A percentile compares a stretch with the other conserved stretches of the same genome.
Conservation (phyloP, 257 asterid genomes). For the Cordia subcordata region DNA sequence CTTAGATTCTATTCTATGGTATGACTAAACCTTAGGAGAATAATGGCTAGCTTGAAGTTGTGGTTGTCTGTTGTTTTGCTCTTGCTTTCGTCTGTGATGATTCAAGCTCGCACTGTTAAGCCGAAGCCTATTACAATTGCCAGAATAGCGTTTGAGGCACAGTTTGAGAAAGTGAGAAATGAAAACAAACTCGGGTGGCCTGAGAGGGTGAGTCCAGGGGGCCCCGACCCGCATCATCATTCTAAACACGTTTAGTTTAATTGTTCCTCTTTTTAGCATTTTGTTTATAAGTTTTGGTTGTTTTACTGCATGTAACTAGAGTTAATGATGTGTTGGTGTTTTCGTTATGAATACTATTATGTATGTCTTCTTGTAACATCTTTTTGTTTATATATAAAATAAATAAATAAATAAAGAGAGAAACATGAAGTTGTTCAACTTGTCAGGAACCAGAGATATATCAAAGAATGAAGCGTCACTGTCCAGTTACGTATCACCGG, state of each 20-base stretch:
- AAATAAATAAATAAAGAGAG: no score
- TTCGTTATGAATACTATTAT: neutral
- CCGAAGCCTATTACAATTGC: conserved; percentile 43
- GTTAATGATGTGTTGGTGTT: neutral
- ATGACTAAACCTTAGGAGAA: conserved; percentile 3
- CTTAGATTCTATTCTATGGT: neutral
- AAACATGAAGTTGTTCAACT: no score
- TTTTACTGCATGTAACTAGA: neutral
- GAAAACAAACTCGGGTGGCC: conserved; percentile 28
- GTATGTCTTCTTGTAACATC: no score
- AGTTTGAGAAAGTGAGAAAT: conserved; percentile 16
- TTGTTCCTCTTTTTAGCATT: neutral
- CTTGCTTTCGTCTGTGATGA: conserved; percentile 30
- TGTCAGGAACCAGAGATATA: no score
- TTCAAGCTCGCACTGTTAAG: conserved; percentile 39
- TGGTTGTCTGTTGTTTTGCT: conserved; percentile 34
- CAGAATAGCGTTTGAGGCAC: conserved; percentile 24
- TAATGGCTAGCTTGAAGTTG: conserved; percentile 37
- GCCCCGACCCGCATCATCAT: conserved; percentile 85
- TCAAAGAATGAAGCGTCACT: no score
- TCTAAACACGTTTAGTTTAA: conserved; percentile 13
- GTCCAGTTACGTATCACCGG: no score
- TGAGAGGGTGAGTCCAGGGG: conserved; percentile 50
- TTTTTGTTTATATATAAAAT: no score
- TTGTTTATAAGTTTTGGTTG: no score